Evolutionary conservation across 139 green algal genomes (phyloP), one percentile per base, ranked within the genome.

Genomic region (Coelastrella sp.): DNA sequence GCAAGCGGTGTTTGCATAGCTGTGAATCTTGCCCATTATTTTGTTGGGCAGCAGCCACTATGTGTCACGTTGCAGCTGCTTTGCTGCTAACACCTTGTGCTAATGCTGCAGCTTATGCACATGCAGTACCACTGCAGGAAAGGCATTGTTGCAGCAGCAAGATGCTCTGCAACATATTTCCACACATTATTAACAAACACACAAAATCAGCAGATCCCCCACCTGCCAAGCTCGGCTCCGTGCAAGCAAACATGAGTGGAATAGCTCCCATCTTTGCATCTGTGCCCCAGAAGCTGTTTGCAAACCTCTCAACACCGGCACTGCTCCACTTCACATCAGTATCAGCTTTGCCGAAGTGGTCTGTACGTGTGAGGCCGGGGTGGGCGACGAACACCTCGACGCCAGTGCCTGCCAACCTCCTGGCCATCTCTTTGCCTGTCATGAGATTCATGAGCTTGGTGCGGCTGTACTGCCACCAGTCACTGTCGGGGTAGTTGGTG

Each of bases 381-480:
- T 87, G 82, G 8, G 82, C 82, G 22, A 78, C 47, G 65, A 87
- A 87, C 82, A 87, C 82, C 61, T 91, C 78, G 20, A 93, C 56
- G 56, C 86, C 85, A 14, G 73, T 86, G 23, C 78, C 78, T 22
- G 82, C 73, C 64, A 93, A 66, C 7, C 91, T 59, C 7, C 87
- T 73, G 5, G 91, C 86, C 81, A 83, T 65, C 74, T 91, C 80
- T 73, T 87, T 90, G 22, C 59, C 80, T 8, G 68, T n/a, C 91
- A 93, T 93, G 54, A 93, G 89, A 22, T 93, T 90, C 80, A 92
- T 92, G n/a, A 93, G 84, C 87, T 93, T 93, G 81, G 91, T 92
- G 6, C 87, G 86, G 13, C 81, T 86, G 80, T 93, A 93, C 60
- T 87, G 91, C 91, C 91, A 93, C 91, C 91, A 93, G 73, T 93